A percentile compares a stretch with the other conserved stretches of the same genome.
Evolutionary conservation across 176 grass and related monocot species (phyloP).

Genomic region (Oryza glumipatula): DNA sequence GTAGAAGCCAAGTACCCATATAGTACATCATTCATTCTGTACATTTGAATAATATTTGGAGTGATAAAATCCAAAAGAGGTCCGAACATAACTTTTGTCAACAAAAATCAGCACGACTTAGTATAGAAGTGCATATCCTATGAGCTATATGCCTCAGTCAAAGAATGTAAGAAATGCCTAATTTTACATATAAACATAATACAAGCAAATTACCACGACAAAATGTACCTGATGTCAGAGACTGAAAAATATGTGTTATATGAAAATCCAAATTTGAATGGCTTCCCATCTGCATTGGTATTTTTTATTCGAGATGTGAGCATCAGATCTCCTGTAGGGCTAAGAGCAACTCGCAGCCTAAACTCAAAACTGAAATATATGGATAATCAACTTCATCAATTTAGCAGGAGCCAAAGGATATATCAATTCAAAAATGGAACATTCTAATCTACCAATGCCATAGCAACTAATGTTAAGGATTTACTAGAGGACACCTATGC

Average conservation of each 20-base stretch:
- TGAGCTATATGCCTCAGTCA: not conserved
- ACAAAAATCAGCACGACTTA: not conserved
- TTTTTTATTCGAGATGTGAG: conserved; percentile 77
- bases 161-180: not conserved
- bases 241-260: conserved; percentile 77
- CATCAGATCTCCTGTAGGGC: conserved; percentile 66
- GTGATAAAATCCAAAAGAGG: not conserved
- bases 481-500: conserved; percentile 56
- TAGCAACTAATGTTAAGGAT: conserved; percentile 17
- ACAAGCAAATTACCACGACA: not conserved
- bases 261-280: conserved; percentile 84
- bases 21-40: conserved; percentile 10
- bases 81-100: not conserved
- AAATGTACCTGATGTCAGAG: conserved; percentile 82
- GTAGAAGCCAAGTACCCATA: conserved; percentile 21
- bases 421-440: not conserved
- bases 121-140: not conserved
- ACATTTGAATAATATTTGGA: conserved; percentile 15
- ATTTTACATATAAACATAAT: not conserved
- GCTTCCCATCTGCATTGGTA: conserved; percentile 61
- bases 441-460: not conserved
- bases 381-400: conserved; percentile 15
- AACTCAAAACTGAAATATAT: conserved; percentile 69
- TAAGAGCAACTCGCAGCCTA: conserved; percentile 70
- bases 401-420: conserved; percentile 8